phyloP scores from a whole-genome alignment of 768 basidiomycete species.

The Serpula lacrymans region DNA sequence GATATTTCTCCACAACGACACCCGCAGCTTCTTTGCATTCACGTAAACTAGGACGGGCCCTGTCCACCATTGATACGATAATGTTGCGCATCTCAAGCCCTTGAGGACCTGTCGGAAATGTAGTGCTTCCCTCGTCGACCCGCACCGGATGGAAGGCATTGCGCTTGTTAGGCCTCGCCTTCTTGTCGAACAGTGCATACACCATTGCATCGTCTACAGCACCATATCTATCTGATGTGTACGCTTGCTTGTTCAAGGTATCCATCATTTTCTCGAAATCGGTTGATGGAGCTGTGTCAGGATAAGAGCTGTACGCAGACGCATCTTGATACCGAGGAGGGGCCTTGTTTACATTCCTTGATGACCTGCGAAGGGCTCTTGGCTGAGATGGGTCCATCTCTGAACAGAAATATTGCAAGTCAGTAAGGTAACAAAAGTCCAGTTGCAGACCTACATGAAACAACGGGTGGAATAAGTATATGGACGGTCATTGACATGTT shows the following conservation, averaged over 20 bases:
- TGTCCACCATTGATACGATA: background rate
- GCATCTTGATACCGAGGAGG: too few species aligned
- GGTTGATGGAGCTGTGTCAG: background rate
- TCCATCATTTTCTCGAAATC: background rate
- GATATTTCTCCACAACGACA: background rate
- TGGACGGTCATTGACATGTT: too few species aligned
- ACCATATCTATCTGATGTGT: background rate
- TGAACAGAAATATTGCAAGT: too few species aligned
- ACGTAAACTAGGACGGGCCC: background rate
- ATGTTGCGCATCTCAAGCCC: background rate
- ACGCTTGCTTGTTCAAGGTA: background rate
- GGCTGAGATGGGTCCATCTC: too few species aligned
- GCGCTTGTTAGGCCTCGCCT: background rate
- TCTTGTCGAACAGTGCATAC: background rate
- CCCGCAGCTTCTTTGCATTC: background rate
- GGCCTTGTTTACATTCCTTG: background rate
- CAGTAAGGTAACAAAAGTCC: too few species aligned
- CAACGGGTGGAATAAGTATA: too few species aligned
- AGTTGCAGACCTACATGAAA: too few species aligned
- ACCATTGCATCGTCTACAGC: background rate
- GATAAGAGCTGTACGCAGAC: background rate
- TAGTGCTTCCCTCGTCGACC: too few species aligned
- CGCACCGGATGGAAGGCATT: background rate
- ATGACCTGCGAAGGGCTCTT: too few species aligned
- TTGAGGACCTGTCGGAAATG: background rate